Base-by-base conservation (phyloP, 1,139 yeast genomes). In the Ogataea hybrid region DNA sequence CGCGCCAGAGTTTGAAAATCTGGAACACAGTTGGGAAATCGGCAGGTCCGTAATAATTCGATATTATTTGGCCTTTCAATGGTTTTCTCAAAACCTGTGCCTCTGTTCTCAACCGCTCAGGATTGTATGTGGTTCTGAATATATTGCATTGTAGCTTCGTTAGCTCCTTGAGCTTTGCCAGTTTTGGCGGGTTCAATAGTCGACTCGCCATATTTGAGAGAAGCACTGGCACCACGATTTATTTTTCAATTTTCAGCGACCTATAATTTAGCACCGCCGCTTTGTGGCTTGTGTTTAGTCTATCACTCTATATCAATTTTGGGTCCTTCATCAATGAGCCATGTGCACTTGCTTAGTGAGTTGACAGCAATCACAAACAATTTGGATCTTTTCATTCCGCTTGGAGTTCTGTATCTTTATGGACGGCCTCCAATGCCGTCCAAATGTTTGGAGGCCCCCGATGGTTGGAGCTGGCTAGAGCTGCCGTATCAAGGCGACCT, bases 21-120 rank as follows among this genome's bases (percentile, higher is more conserved):
- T 52, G 49, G 12, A 61, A 43, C 17, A 77, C 81, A 29, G 78
- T 82, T 35, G 87, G 80, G 59, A 81, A 73, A 51, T 77, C 81
- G 50, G 87, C 82, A 39, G 77, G 79, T 37, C 95, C 95, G 61
- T 89, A 89, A 63, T 88, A 89, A 49, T 75, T 69, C 40, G 80
- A 79, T 37, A 87, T 63, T 29, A 79, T 70, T 23, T 86, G 87
- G 25, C 97, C 97, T 58, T 77, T 79, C 49, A 89, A 74, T 29
- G 87, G 84, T 37, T 81, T 77, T 38, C 83, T 73, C 49, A 89
- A 72, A 28, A 86, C 79, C 61, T 84, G 84, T 37, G 89, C 69
- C 28, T 96, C 96, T 23, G 87, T 86, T 59, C 96, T 77, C 42
- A 69, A 67, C 32, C 73, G 69, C 3, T 71, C 67, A 18, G 96